Evolutionary conservation across 352 stramenopile species (phyloP).

Genomic region (Albugo candida): DNA sequence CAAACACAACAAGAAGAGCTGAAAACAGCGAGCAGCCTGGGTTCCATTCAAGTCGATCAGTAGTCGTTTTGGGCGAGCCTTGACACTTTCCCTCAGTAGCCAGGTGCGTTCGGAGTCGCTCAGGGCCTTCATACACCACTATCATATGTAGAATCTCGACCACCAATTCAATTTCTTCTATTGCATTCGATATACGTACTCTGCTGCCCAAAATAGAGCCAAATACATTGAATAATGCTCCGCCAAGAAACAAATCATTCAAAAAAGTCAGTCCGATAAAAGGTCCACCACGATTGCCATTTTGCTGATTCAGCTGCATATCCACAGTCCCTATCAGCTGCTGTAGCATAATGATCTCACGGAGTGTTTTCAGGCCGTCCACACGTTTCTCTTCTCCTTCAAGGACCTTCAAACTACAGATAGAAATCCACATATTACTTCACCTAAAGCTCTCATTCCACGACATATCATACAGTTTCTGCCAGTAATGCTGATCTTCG

Average conservation of each 20-base stretch:
- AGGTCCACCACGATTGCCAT: conserved; percentile 26
- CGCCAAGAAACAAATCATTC: conserved; percentile 46
- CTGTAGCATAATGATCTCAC: conserved; percentile 16
- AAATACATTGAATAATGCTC: conserved; percentile 36
- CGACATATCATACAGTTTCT: conserved; percentile 1
- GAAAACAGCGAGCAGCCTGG: conserved; percentile 49
- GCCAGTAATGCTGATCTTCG: conserved; percentile 48
- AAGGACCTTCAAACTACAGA: conserved; percentile 29
- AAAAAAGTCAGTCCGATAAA: conserved; percentile 40
- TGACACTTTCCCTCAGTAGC: conserved; percentile 52
- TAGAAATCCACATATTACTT: conserved; percentile 1
- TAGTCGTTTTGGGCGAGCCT: conserved; percentile 28
- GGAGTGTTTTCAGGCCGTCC: conserved; percentile 40
- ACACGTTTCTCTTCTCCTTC: conserved; percentile 14
- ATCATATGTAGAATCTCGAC: conserved; percentile 55
- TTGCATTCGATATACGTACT: conserved; percentile 10
- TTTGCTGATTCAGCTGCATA: conserved; percentile 27
- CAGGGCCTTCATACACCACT: conserved; percentile 47
- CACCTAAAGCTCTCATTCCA: neutral
- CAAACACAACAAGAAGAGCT: conserved; percentile 41
- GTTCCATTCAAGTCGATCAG: conserved; percentile 43
- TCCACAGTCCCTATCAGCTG: conserved; percentile 12
- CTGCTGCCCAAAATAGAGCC: conserved; percentile 21
- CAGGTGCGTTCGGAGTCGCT: conserved; percentile 40
- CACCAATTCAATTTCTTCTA: conserved; percentile 22